A percentile compares a stretch with the other conserved stretches of the same genome.
Conservation (phyloP, 179 eudicot species). For the Carnegiea gigantea region DNA sequence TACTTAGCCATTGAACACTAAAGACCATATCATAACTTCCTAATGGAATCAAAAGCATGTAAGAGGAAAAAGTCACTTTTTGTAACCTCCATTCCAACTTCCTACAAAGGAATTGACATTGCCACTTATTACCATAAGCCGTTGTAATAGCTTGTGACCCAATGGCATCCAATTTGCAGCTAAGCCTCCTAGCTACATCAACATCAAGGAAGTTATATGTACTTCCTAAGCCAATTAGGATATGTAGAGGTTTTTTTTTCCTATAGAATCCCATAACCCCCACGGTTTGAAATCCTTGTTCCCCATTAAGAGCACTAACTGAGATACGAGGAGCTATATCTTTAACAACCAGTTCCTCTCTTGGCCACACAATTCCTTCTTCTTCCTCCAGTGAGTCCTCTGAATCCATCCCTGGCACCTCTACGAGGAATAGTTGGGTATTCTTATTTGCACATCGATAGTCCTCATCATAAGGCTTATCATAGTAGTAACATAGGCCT, state of each 20-base stretch:
- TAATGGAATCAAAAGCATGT: background rate
- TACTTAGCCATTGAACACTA: slow-evolving; percentile 5
- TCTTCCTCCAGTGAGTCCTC: background rate
- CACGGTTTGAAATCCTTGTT: background rate
- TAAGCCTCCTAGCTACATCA: background rate
- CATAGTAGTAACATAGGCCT: background rate
- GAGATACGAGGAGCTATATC: background rate
- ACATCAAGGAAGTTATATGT: background rate
- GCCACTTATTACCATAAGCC: background rate
- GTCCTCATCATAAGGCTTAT: background rate
- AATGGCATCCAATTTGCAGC: background rate
- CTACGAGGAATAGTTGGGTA: background rate
- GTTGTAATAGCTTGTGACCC: background rate
- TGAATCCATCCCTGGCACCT: background rate
- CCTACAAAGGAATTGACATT: background rate
- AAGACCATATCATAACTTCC: background rate
- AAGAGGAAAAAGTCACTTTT: background rate
- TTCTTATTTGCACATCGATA: background rate
- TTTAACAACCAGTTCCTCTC: background rate
- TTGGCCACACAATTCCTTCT: background rate
- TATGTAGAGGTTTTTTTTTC: background rate
- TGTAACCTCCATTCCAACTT: background rate
- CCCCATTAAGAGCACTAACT: background rate
- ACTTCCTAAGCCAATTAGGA: background rate
- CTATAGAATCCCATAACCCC: background rate